These are phyloP conservation scores for Hypoxylon rickii DNA, from an alignment of 495 filamentous ascomycete genomes.

Conservation along the genomic window DNA sequence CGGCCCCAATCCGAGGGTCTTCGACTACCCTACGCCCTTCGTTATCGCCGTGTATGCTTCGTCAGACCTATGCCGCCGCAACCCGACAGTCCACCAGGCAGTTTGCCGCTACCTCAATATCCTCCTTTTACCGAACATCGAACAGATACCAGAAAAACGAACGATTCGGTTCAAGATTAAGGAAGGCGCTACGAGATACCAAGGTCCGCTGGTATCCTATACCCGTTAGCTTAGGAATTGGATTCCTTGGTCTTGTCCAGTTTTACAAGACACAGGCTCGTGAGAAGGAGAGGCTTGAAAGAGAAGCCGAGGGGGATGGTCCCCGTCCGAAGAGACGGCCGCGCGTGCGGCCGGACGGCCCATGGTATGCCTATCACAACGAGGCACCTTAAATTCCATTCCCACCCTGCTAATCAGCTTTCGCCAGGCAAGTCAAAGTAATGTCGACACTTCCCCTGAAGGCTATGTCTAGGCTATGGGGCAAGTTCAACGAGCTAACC, in stretches of 20 bases:
- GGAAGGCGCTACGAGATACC: conserved; percentile 60
- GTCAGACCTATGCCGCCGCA: conserved; percentile 11
- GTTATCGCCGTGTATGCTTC: conserved; percentile 27
- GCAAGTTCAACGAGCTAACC: conserved; percentile 88
- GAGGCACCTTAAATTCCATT: background rate
- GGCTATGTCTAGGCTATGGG: conserved; percentile 90
- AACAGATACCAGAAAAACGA: conserved; percentile 45
- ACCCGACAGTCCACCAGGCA: conserved; percentile 23
- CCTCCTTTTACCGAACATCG: conserved; percentile 33
- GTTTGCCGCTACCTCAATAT: conserved; percentile 13
- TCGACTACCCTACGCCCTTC: background rate
- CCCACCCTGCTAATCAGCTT: conserved; percentile 12
- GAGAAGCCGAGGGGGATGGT: conserved; percentile 50
- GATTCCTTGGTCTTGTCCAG: conserved; percentile 80
- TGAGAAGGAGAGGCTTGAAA: conserved; percentile 58
- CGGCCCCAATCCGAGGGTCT: conserved; percentile 18
- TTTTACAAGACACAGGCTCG: conserved; percentile 75
- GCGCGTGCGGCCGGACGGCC: conserved; percentile 79
- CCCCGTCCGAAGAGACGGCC: conserved; percentile 64
- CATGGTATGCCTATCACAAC: conserved; percentile 64
- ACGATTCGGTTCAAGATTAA: conserved; percentile 45
- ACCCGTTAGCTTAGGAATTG: conserved; percentile 86
- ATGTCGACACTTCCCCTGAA: conserved; percentile 97
- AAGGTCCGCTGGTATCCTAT: conserved; percentile 96
- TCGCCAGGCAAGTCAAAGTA: conserved; percentile 81